Evolutionary conservation across 345 rosid species (phyloP), one percentile per base, ranked within the genome.

Genomic region (Rhodamnia rubescens): DNA sequence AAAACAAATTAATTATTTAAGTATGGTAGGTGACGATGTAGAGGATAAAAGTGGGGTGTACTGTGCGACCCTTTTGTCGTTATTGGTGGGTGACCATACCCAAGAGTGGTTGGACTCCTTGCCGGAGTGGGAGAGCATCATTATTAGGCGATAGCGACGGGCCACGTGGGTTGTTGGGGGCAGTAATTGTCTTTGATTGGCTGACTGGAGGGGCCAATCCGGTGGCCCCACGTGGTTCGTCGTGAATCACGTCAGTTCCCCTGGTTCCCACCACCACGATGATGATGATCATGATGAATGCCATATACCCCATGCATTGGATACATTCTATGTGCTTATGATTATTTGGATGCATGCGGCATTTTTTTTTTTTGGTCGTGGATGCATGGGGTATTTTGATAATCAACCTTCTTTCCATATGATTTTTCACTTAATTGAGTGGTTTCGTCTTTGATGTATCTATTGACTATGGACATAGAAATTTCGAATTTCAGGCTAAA

Each of bases 91-190:
- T 1, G 74, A 14, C 74, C 74, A 50, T 3, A 42, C 15, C 74
- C 74, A 50, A 11, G 52, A 50, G 52, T 50, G 52, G 52, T 50
- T 50, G 2, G 52, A 3, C 52, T 50, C 52, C 42, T 32, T 18
- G 78, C 78, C 47, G 47, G 78, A 16, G 75, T 42, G 26, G 10
- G 24, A 21, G 4, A 12, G 1, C 40, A 36, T 36, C 3, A 86
- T 84, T 55, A 84, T 84, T 84, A 53, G 81, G 74, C 36, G 88
- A 83, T 78, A 51, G 40, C 18, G 88, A 86, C 61, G 15, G 54
- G 85, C 86, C 92, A 90, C 92, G 91, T 90, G 92, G 90, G 89
- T 90, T 53, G 91, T 85, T 90, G 90, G 89, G 29, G 89, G 29
- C 78, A 36, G 89, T 81, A 8, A 42, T 52, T 81, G 88, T 87